Base-by-base conservation (phyloP, 805 yeast species). In the Maudiozyma bulderi region DNA sequence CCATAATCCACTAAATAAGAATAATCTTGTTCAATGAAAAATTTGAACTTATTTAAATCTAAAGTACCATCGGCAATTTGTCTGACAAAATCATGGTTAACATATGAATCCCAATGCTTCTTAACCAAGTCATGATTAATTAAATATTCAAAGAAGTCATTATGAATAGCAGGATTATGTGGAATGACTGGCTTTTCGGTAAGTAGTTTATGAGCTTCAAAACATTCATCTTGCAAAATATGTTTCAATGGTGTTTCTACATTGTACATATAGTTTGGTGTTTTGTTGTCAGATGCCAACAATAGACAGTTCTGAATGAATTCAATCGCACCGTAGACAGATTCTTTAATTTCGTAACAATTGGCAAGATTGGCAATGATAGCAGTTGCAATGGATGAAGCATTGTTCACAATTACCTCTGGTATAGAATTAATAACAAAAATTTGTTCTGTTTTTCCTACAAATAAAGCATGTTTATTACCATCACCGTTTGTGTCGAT, bases 301-400 rank as follows among this genome's bases (percentile, higher is more conserved):
- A 43, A 20, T 9, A 30, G 6, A 8, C 28, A 8, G 26, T 43
- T 69, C 52, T 80, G 86, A 11, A 86, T 78, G 58, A 77, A 87
- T 51, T 74, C 74, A 42, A 85, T 74, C 0, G 83, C 77, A 13
- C 71, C 64, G 5, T 70, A 70, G 8, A 84, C 74, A 0, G 95
- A 72, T 1, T 69, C 70, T 3, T 54, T 52, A 8, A 84, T 57
- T 0, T 66, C 26, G 29, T 57, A 51, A 0, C 81, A 81, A 31
- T 70, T 70, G 3, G 95, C 87, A 30, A 86, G 54, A 54, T 83
- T 77, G 3, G 90, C 79, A 0, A 89, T 81, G 50, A 87, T 80
- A 1, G 95, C 75, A 0, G 93, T 86, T 2, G 95, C 95, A 1
- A 95, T 85, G 35, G 84, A 62, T 42, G 87, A 61, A 2, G 29